Conservation (phyloP, 371 early-diverging fungal genomes). For the Haplosporangium sp. region DNA sequence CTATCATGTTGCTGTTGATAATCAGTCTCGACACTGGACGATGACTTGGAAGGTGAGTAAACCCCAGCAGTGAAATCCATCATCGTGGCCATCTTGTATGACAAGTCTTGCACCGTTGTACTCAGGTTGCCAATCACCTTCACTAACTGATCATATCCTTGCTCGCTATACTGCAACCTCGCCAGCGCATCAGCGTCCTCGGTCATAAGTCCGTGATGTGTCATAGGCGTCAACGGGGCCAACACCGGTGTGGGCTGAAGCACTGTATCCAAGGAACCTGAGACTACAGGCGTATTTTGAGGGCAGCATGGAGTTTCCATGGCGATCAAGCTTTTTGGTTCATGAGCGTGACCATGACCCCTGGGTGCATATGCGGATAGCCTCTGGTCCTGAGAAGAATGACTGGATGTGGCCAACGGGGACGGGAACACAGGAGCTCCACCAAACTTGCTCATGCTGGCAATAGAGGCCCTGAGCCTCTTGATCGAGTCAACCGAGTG, state of each 20-base stretch:
- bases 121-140: neutral
- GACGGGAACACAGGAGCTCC: neutral
- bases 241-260: neutral
- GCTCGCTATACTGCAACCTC: neutral
- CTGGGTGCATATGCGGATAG: too few relatives aligned
- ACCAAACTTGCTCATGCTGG: neutral
- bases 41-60: neutral
- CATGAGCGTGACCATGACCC: too few relatives aligned
- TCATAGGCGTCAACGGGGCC: too few relatives aligned
- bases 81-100: neutral
- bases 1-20: neutral
- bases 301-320: neutral
- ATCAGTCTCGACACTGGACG: too few relatives aligned
- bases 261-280: neutral
- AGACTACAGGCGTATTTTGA: neutral
- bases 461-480: slow-evolving; percentile 11
- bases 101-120: neutral
- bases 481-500: slow-evolving; percentile 8
- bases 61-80: neutral
- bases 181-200: neutral
- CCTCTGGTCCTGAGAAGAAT: neutral
- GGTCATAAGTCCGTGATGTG: too few relatives aligned
- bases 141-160: neutral
- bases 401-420: neutral
- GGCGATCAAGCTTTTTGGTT: too few relatives aligned